Evolutionary conservation across 176 grass and related monocot species (phyloP).

Genomic region (Microstegium vimineum): DNA sequence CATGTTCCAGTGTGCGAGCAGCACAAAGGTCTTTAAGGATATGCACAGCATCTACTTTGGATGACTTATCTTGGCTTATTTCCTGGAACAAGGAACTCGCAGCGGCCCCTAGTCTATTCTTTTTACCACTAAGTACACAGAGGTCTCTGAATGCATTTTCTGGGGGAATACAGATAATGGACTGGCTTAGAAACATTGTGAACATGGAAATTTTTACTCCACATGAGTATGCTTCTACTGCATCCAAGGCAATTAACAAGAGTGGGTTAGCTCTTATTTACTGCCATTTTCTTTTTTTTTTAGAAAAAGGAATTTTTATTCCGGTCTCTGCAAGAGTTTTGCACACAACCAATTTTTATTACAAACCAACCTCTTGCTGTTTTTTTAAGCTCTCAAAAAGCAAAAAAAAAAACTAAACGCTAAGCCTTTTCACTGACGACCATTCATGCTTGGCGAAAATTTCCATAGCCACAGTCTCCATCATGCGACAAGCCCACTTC

Average conservation of each 20-base stretch:
- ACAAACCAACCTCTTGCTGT: too few species aligned
- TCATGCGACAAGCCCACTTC: too few species aligned
- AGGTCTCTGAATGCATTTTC: neutral
- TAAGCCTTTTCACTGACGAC: too few species aligned
- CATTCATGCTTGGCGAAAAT: too few species aligned
- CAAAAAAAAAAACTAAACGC: too few species aligned
- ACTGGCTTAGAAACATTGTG: slow-evolving; percentile 8
- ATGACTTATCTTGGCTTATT: slow-evolving; percentile 20
- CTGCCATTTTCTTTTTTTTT: slow-evolving; percentile 30
- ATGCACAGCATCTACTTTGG: slow-evolving; percentile 6
- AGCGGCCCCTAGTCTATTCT: neutral
- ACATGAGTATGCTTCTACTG: neutral
- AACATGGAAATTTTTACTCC: slow-evolving; percentile 4
- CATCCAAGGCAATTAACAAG: neutral
- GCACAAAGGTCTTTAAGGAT: neutral
- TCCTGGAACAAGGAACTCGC: slow-evolving; percentile 31
- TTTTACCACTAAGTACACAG: neutral
- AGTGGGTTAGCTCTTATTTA: slow-evolving; percentile 4
- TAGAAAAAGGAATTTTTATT: too few species aligned
- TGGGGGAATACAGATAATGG: neutral
- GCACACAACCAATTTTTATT: too few species aligned
- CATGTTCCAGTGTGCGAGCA: slow-evolving; percentile 6
- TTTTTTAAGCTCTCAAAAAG: too few species aligned
- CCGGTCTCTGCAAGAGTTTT: too few species aligned
- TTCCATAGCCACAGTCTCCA: too few species aligned